Conservation (phyloP, 2,329 filamentous ascomycete species). For the Aspergillus viridinutans region DNA sequence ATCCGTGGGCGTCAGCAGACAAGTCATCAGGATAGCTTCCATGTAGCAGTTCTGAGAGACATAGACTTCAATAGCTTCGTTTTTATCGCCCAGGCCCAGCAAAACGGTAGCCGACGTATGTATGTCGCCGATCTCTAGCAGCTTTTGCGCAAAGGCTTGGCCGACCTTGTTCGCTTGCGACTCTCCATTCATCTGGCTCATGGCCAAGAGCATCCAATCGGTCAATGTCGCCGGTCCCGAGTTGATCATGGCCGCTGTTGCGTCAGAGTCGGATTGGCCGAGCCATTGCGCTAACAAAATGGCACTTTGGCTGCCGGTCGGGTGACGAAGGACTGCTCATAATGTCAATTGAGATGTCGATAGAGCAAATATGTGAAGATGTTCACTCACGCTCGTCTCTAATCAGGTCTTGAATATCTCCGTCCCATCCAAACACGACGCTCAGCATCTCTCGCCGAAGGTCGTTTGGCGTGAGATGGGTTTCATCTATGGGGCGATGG, state of each 20-base stretch:
- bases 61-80: constrained; percentile 95
- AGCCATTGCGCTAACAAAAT: constrained; percentile 91
- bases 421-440: constrained; percentile 92
- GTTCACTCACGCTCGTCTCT: constrained; percentile 63
- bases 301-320: constrained; percentile 67
- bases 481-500: constrained; percentile 55
- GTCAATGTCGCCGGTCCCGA: constrained; percentile 86
- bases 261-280: constrained; percentile 74
- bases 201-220: constrained; percentile 93
- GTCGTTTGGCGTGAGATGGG: constrained; percentile 66
- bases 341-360: constrained; percentile 11
- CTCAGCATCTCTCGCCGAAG: constrained; percentile 85
- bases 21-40: constrained; percentile 87
- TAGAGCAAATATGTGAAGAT: constrained; percentile 23
- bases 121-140: constrained; percentile 84
- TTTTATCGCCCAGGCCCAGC: constrained; percentile 84
- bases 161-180: constrained; percentile 84
- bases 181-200: constrained; percentile 78
- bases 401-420: constrained; percentile 74
- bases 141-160: constrained; percentile 81
- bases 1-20: constrained; percentile 73
- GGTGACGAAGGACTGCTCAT: constrained; percentile 60
- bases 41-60: constrained; percentile 86
- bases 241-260: constrained; percentile 69
- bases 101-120: constrained; percentile 91